A percentile compares a stretch with the other conserved stretches of the same genome.
These are phyloP conservation scores for Candida tropicalis DNA, from an alignment of 1,139 yeast genomes.

Conservation along the genomic window DNA sequence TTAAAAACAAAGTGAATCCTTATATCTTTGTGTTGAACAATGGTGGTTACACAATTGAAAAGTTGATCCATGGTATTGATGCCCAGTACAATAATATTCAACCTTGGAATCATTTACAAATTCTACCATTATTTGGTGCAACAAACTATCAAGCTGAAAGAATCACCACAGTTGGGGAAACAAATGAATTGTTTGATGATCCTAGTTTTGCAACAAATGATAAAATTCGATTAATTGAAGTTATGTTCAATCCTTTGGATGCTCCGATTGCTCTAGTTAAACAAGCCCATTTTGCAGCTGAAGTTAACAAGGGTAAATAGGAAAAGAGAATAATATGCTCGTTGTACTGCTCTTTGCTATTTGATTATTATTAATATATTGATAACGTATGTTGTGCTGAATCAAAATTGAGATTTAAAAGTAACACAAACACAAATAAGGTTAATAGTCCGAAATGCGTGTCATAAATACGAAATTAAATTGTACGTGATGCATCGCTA, in stretches of 20 bases:
- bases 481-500: too few species aligned
- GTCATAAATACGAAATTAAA: too few species aligned
- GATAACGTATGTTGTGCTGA: too few species aligned
- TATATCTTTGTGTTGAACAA: constrained; percentile 83
- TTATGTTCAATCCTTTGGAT: constrained; percentile 79
- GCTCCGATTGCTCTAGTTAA: constrained; percentile 68
- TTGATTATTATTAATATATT: too few species aligned
- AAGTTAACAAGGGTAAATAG: constrained; percentile 46
- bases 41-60: constrained; percentile 87
- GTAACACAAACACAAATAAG: too few species aligned
- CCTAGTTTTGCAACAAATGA: constrained; percentile 58
- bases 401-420: too few species aligned
- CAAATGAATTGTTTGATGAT: constrained; percentile 58
- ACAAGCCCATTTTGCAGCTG: constrained; percentile 77
- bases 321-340: too few species aligned
- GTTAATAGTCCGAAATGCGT: too few species aligned
- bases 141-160: constrained; percentile 56
- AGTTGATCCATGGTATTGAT: constrained; percentile 79
- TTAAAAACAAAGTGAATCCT: constrained; percentile 78
- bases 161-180: constrained; percentile 66
- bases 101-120: constrained; percentile 73
- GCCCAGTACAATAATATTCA: constrained; percentile 82
- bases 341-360: too few species aligned
- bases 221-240: constrained; percentile 76
- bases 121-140: constrained; percentile 75